Evolutionary conservation across 1,139 yeast genomes (phyloP).

Genomic region (Candida freyschussii): DNA sequence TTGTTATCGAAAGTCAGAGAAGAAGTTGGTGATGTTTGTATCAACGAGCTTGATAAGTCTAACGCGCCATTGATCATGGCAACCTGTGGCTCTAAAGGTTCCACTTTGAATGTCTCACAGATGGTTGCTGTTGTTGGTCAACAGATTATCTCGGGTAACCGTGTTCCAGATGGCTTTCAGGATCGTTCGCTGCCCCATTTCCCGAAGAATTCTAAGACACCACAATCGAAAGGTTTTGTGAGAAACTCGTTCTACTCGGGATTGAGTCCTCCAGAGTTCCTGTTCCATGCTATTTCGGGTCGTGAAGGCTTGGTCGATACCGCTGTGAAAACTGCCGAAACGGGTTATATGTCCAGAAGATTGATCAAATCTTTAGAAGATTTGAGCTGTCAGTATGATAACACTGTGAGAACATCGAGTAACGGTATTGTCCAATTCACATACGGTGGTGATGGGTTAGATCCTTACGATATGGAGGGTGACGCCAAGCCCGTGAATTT

Average conservation of each 20-base stretch:
- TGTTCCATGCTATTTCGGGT: slow-evolving; percentile 98
- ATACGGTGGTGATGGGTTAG: slow-evolving; percentile 98
- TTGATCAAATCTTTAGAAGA: slow-evolving; percentile 98
- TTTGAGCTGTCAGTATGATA: slow-evolving; percentile 87
- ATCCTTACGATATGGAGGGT: slow-evolving; percentile 99
- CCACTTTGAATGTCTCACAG: slow-evolving; percentile 95
- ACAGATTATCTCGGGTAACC: slow-evolving; percentile 96
- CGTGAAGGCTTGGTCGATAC: slow-evolving; percentile 99
- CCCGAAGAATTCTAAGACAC: slow-evolving; percentile 91
- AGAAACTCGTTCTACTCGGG: slow-evolving; percentile 94
- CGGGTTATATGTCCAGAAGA: slow-evolving; percentile 99
- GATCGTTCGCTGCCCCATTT: slow-evolving; percentile 98
- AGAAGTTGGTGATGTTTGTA: slow-evolving; percentile 98
- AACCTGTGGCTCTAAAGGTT: slow-evolving; percentile 98
- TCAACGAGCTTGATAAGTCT: slow-evolving; percentile 78
- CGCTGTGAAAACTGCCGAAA: slow-evolving; percentile 98
- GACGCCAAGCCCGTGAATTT: slow-evolving; percentile 96
- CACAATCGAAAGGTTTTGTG: slow-evolving; percentile 97
- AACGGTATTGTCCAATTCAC: slow-evolving; percentile 97
- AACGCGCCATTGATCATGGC: slow-evolving; percentile 99
- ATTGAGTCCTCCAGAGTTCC: slow-evolving; percentile 90
- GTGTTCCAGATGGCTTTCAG: slow-evolving; percentile 99
- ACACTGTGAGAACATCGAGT: slow-evolving; percentile 90
- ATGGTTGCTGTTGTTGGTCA: slow-evolving; percentile 99
- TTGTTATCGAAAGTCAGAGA: slow-evolving; percentile 94